phyloP scores from a whole-genome alignment of 2,329 filamentous ascomycete species.

The Leptosphaerulina australis region DNA sequence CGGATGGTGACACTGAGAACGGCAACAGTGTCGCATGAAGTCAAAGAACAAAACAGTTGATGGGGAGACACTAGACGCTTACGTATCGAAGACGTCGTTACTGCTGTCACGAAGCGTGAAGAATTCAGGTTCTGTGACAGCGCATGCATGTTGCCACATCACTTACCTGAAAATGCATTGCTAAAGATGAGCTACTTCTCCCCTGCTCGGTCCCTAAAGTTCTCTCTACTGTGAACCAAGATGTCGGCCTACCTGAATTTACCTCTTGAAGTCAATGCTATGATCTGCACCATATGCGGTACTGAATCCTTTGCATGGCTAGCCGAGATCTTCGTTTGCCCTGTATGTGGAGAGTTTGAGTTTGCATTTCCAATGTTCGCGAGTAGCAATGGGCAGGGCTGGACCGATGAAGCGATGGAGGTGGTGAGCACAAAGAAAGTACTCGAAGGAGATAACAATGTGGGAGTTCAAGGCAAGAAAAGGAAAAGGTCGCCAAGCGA shows the following conservation, averaged over 20 bases:
- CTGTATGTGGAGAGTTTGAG: slow-evolving; percentile 9
- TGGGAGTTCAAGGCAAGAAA: background rate
- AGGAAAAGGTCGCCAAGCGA: too few relatives aligned
- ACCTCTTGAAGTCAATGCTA: slow-evolving; percentile 6
- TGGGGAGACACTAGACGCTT: background rate
- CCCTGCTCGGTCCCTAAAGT: too few relatives aligned
- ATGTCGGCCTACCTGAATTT: slow-evolving; percentile 22
- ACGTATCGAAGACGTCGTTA: background rate
- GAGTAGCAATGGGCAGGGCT: background rate
- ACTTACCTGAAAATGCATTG: too few relatives aligned
- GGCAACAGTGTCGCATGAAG: background rate
- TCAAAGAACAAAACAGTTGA: background rate
- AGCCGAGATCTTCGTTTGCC: slow-evolving; percentile 18
- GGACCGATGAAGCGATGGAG: background rate
- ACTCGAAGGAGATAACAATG: background rate
- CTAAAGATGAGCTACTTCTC: too few relatives aligned
- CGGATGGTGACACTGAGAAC: background rate
- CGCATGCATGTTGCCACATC: background rate
- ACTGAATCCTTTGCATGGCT: slow-evolving; percentile 20
- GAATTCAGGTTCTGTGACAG: too few relatives aligned
- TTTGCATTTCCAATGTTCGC: background rate
- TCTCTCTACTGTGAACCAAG: background rate
- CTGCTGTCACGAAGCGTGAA: background rate
- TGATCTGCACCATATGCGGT: slow-evolving; percentile 18
- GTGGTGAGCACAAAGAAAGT: background rate